Conservation (phyloP, 2,329 filamentous ascomycete species). For the Curvularia verruculosa region DNA sequence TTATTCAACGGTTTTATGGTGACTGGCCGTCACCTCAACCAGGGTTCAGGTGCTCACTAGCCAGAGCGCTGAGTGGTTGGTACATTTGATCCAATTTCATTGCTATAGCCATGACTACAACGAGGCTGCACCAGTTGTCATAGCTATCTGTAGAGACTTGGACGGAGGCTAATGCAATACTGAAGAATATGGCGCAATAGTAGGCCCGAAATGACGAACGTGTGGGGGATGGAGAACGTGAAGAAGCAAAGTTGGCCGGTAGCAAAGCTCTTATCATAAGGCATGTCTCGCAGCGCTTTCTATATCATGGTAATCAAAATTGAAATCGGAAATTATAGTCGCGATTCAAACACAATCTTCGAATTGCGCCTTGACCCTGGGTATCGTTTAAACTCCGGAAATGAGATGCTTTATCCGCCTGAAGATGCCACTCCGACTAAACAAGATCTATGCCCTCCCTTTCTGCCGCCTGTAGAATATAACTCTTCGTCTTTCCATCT, state of each 20-base stretch:
- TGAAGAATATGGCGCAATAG: conserved; percentile 13
- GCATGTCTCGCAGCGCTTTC: not conserved
- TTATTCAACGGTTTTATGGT: not conserved
- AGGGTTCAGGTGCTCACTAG: not conserved
- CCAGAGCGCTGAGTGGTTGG: not conserved
- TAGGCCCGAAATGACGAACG: conserved; percentile 11
- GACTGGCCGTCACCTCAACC: conserved; percentile 5
- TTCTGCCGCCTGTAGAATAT: conserved; percentile 78
- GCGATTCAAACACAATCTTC: not conserved
- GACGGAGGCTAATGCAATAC: conserved; percentile 5
- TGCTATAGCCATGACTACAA: not conserved
- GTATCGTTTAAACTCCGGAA: conserved; percentile 21
- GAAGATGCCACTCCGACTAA: conserved; percentile 13
- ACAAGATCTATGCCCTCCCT: conserved; percentile 77
- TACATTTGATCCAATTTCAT: conserved; percentile 6
- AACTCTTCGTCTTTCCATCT: conserved; percentile 80
- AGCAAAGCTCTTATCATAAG: not conserved
- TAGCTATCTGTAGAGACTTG: not conserved
- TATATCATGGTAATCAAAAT: not conserved
- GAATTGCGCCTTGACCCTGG: conserved; percentile 12
- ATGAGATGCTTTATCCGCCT: conserved; percentile 8
- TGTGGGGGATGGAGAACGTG: conserved; percentile 2
- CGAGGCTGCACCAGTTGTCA: not conserved
- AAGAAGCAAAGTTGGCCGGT: not conserved
- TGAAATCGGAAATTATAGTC: not conserved